Evolutionary conservation across 352 stramenopile species (phyloP).

Genomic region (Phytophthora fragariaefolia): DNA sequence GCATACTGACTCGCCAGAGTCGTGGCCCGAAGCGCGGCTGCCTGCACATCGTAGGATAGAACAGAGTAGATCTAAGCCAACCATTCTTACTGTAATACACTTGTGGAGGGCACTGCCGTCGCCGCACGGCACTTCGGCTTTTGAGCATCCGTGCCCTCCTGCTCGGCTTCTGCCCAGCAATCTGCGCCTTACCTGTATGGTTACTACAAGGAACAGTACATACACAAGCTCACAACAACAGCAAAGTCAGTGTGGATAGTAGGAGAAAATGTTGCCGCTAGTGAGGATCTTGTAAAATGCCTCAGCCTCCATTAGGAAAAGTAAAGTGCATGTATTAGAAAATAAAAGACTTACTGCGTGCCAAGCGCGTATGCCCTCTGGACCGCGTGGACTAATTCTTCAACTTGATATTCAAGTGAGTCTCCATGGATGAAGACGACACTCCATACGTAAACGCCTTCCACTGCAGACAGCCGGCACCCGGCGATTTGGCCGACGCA

Average conservation of each 20-base stretch:
- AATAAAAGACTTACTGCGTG: background rate
- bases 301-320: too few species aligned
- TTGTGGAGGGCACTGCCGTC: background rate
- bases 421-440: constrained; percentile 7
- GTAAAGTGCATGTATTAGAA: too few species aligned
- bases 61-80: background rate
- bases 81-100: background rate
- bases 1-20: too few species aligned
- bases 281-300: too few species aligned
- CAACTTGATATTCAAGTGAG: background rate
- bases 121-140: too few species aligned
- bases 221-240: background rate
- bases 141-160: background rate
- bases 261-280: background rate
- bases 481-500: constrained; percentile 8
- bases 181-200: background rate
- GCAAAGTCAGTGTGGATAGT: background rate
- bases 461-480: constrained; percentile 3
- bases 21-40: background rate
- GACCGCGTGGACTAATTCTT: constrained; percentile 7
- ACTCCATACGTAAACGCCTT: constrained; percentile 13
- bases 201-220: background rate
- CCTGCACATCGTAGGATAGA: background rate
- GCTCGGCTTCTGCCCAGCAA: background rate
- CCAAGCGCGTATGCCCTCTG: background rate